Evolutionary conservation across 208 protist genomes (phyloP), one percentile per base, ranked within the genome.

Genomic region (Wallacemonas rigidus): DNA sequence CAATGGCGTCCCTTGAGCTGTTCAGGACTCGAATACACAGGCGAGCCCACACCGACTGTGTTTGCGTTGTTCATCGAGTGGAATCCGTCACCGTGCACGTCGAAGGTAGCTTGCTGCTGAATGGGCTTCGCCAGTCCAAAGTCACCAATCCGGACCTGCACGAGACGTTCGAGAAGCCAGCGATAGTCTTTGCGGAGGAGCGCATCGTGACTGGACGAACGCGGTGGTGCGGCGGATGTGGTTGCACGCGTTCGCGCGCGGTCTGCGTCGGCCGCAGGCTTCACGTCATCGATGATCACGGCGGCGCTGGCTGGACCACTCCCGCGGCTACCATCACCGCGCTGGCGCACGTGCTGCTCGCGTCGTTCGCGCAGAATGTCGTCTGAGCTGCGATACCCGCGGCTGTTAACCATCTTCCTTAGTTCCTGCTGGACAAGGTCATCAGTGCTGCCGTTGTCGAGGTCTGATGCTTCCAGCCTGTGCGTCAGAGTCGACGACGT

Each of bases 1-100:
- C 84, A 91, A 1, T 83, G 47, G 11, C 77, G 72, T 4, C 89
- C 89, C 5, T 77, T 71, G 6, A 95, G 75, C 75, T 97, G 92
- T 85, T 97, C 92, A 7, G 92, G 92, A 62, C 88, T 94, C 1
- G 88, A 86, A 79, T 97, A 97, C 53, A 97, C 79, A 3, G 92
- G 88, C 0, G 92, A 94, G 74, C 92, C 92, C n/a, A 89, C 83
- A 5, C 92, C 92, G 7, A 82, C 55, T 2, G 92, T 97, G 79
- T 95, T 90, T 14, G 80, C 72, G 26, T 68, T 72, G 60, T 75
- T 90, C 45, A 76, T 72, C 48, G 78, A 71, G 40, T 81, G 85
- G 58, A 83, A 82, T 35, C 73, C 70, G 12, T 80, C 74, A 2
- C 83, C 67, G 11, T 80, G 75, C 4, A 88, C n/a, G 35, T 80